Conservation (phyloP, 2,329 filamentous ascomycete species). For the Peltaster fructicola region DNA sequence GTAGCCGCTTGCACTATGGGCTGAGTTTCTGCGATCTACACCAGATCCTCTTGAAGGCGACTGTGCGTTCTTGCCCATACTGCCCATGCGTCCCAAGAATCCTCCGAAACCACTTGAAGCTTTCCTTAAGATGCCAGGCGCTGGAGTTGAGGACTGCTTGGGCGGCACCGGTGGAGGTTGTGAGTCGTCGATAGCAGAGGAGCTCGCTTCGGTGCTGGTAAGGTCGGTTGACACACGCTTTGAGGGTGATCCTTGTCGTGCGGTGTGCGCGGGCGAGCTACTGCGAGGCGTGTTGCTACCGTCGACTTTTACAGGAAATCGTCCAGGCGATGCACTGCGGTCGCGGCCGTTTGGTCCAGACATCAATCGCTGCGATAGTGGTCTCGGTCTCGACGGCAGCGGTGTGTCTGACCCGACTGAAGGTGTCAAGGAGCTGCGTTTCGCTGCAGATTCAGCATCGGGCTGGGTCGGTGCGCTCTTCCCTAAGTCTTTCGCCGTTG, state of each 20-base stretch:
- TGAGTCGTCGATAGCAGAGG: slow-evolving; percentile 4
- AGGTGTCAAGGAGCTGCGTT: slow-evolving; percentile 1
- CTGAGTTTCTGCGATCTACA: slow-evolving; percentile 10
- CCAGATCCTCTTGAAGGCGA: slow-evolving; percentile 25
- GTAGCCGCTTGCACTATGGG: too few species aligned
- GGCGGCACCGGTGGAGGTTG: too few species aligned
- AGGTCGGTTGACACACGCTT: slow-evolving; percentile 2
- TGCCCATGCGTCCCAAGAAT: slow-evolving; percentile 46
- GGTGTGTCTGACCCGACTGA: slow-evolving; percentile 1
- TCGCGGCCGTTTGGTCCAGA: too few species aligned
- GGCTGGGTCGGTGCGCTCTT: slow-evolving; percentile 20
- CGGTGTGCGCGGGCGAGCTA: slow-evolving; percentile 2
- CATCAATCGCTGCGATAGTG: slow-evolving; percentile 5
- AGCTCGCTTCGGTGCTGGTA: slow-evolving; percentile 1
- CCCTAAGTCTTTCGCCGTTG: slow-evolving; percentile 5
- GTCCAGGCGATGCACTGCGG: slow-evolving; percentile 1
- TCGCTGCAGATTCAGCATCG: slow-evolving; percentile 13
- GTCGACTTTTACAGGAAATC: slow-evolving; percentile 4
- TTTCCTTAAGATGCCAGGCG: slow-evolving; percentile 38
- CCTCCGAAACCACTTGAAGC: slow-evolving; percentile 77
- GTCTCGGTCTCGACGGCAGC: too few species aligned
- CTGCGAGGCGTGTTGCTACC: slow-evolving; percentile 11
- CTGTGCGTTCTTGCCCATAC: slow-evolving; percentile 40
- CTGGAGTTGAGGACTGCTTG: slow-evolving; percentile 20
- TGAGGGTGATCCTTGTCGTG: slow-evolving; percentile 1